phyloP scores from a whole-genome alignment of 306 rosid genomes.

The Sicyos edulis region DNA sequence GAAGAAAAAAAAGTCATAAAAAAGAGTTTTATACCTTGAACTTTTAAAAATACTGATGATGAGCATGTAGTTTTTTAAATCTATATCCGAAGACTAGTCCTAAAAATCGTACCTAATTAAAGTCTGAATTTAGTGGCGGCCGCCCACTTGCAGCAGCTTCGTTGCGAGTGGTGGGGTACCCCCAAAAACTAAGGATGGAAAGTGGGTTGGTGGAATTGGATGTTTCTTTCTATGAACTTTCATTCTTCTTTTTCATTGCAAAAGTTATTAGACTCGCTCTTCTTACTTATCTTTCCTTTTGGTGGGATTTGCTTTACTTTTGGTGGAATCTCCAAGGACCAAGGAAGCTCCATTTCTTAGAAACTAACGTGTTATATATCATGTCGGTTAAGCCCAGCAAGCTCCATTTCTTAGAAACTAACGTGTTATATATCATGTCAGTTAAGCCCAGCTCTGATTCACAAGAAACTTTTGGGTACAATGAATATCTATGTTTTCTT shows the following conservation, averaged over 20 bases:
- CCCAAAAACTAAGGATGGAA: not conserved
- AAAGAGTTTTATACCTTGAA: too few species aligned
- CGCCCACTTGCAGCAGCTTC: not conserved
- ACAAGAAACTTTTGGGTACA: not conserved
- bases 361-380: too few species aligned
- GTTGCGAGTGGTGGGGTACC: constrained; percentile 14
- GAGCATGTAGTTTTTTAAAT: too few species aligned
- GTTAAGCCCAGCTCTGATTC: not conserved
- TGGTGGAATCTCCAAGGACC: constrained; percentile 28
- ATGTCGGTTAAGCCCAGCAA: not conserved
- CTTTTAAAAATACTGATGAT: too few species aligned
- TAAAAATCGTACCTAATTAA: not conserved
- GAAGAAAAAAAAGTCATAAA: not conserved
- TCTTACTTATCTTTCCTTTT: constrained; percentile 2
- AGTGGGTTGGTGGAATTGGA: not conserved
- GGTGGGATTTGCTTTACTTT: constrained; percentile 11
- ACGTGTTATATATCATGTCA: too few species aligned
- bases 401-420: too few species aligned
- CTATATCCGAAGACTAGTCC: not conserved
- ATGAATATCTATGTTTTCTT: not conserved
- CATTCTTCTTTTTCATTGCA: not conserved
- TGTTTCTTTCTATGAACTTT: not conserved
- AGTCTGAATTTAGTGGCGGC: constrained; percentile 5
- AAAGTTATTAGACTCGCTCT: not conserved
- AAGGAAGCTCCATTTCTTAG: too few species aligned